A percentile compares a stretch with the other conserved stretches of the same genome.
Evolutionary conservation across 2,329 filamentous ascomycete species (phyloP).

Genomic region (Trichothecium roseum): DNA sequence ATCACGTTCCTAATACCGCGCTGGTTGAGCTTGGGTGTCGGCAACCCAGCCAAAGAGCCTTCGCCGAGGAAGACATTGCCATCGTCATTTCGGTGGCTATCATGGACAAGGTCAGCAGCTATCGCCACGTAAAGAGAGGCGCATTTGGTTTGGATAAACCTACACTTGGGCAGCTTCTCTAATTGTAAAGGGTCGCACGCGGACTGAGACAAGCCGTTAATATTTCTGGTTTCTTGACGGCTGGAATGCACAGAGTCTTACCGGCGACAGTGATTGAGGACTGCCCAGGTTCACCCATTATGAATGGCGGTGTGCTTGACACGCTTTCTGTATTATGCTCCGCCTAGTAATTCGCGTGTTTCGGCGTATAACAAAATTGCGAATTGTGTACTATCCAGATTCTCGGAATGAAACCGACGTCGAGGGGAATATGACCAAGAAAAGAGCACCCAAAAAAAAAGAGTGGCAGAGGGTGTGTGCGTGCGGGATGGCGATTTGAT

Average conservation of each 20-base stretch:
- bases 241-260: slow-evolving; percentile 18
- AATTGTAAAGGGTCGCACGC: slow-evolving; percentile 68
- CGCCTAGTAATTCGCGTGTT: no score
- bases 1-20: slow-evolving; percentile 86
- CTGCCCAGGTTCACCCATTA: slow-evolving; percentile 19
- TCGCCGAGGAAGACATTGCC: slow-evolving; percentile 90
- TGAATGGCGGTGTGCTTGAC: slow-evolving; percentile 1
- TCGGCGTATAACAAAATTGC: no score
- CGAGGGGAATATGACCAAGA: no score
- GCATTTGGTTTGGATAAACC: slow-evolving; percentile 17
- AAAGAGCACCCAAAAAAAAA: no score
- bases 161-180: slow-evolving; percentile 88
- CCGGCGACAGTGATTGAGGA: slow-evolving; percentile 51
- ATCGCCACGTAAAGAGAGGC: no score
- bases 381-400: no score
- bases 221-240: slow-evolving; percentile 11
- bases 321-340: no score
- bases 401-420: no score
- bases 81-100: slow-evolving; percentile 62
- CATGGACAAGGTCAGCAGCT: slow-evolving; percentile 7
- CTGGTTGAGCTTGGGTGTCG: slow-evolving; percentile 72
- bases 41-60: slow-evolving; percentile 80
- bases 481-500: no score
- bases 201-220: slow-evolving; percentile 42
- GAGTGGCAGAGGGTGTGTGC: no score